Base-by-base conservation (phyloP, 1,284 basidiomycete genomes). In the Cutaneotrichosporon cyanovorans region DNA sequence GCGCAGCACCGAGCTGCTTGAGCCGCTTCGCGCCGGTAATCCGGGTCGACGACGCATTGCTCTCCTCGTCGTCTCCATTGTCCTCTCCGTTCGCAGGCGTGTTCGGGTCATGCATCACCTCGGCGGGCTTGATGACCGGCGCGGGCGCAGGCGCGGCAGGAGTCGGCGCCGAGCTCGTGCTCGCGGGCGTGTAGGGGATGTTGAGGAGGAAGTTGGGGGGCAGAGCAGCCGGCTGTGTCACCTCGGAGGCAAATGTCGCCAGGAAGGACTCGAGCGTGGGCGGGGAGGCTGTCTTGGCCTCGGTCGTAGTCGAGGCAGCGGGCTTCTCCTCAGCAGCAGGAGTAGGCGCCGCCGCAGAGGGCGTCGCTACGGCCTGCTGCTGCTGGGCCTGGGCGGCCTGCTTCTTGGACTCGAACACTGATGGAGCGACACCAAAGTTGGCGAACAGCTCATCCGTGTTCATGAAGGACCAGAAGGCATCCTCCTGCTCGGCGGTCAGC, bases 361-460 rank as follows among this genome's bases (percentile, higher is more conserved):
- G 40, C 25, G 41, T n/a, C 7, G 46, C 44, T 42, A 42, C 28
- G 36, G 47, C 14, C 7, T 40, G 21, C 15, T 48, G 18, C 14
- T 45, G 44, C 4, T 41, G 39, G n/a, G 42, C 32, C 18, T 21
- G 30, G 11, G 39, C 42, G 28, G 35, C 39, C 25, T 42, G 41
- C 42, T 42, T 34, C 37, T 57, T 42, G 16, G 56, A 49, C 44
- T 55, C 56, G 20, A 49, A 50, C 3, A 57, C 58, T 25, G 58
- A 58, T 9, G 63, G 60, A 9, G 55, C 56, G 25, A 53, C 48
- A 34, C 62, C 64, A 57, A 66, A 50, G 37, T 50, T 65, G 57
- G 65, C 58, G 50, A 66, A 68, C 12, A 69, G 57, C 47, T 65
- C 63, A 49, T 68, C 67, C 28, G 67, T 63, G 53, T 66, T 63